These are phyloP conservation scores for Lepiota subincarnata DNA, from an alignment of 768 basidiomycete species.

Conservation along the genomic window DNA sequence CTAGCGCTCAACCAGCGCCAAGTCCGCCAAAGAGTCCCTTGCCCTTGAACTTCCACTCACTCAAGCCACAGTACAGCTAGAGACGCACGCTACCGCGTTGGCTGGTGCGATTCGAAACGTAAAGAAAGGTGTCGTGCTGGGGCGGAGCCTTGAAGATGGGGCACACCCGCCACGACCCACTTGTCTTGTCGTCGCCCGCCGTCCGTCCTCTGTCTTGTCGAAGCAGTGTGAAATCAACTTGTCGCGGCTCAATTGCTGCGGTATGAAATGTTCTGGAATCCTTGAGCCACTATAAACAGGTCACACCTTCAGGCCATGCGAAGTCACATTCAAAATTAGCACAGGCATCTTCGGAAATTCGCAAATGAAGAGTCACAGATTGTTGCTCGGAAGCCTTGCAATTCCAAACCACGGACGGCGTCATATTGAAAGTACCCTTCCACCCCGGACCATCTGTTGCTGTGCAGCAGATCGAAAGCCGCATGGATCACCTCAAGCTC, in stretches of 20 bases:
- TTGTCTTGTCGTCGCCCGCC: too few relatives aligned
- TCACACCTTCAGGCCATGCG: neutral
- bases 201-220: too few relatives aligned
- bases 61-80: too few relatives aligned
- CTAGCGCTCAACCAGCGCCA: neutral
- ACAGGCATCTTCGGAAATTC: neutral
- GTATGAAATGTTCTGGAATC: conserved; percentile 13
- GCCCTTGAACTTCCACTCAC: too few relatives aligned
- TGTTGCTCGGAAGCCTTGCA: neutral
- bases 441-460: conserved; percentile 4
- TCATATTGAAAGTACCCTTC: conserved; percentile 2
- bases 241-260: conserved; percentile 14
- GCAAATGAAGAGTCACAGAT: conserved; percentile 11
- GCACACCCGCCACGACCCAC: too few relatives aligned
- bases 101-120: too few relatives aligned
- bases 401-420: conserved; percentile 12
- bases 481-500: conserved; percentile 39
- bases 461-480: conserved; percentile 24
- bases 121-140: too few relatives aligned
- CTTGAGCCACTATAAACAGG: conserved; percentile 13
- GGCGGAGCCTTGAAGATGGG: too few relatives aligned
- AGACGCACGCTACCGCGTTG: too few relatives aligned
- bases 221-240: too few relatives aligned
- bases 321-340: neutral
- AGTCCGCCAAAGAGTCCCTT: too few relatives aligned